These are phyloP conservation scores for Aureobasidium sp. DNA, from an alignment of 2,329 filamentous ascomycete genomes.

Conservation along the genomic window DNA sequence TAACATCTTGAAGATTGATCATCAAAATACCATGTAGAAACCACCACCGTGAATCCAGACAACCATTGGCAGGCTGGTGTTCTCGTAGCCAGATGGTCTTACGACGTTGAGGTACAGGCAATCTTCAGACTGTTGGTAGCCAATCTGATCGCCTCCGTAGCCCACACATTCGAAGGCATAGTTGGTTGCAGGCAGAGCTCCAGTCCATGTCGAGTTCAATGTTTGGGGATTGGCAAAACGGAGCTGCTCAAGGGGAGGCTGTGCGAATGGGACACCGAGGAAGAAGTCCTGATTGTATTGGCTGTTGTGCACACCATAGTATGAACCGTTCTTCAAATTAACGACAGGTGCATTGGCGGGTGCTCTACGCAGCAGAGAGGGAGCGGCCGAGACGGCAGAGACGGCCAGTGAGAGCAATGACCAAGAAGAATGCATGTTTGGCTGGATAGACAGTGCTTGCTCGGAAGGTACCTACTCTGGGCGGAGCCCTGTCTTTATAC, in stretches of 20 bases:
- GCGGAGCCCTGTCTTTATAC: not conserved
- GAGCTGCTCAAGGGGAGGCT: constrained; percentile 22
- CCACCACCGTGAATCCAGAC: constrained; percentile 51
- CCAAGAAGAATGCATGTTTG: constrained; percentile 11
- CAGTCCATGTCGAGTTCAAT: constrained; percentile 28
- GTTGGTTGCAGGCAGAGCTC: constrained; percentile 29
- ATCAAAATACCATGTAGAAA: not conserved
- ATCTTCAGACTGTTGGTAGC: constrained; percentile 40
- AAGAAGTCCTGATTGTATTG: constrained; percentile 37
- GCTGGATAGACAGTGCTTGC: not conserved
- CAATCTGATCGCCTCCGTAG: constrained; percentile 24
- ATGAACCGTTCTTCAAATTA: constrained; percentile 38
- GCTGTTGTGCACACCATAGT: constrained; percentile 33
- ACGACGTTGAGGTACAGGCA: constrained; percentile 56
- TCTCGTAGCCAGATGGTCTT: constrained; percentile 43
- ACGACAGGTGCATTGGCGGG: constrained; percentile 26
- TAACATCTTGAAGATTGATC: not conserved
- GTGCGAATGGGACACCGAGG: constrained; percentile 30
- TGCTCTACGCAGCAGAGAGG: not conserved
- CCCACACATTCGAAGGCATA: constrained; percentile 34
- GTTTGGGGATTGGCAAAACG: constrained; percentile 21
- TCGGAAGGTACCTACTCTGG: not conserved
- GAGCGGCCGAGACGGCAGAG: constrained; percentile 10
- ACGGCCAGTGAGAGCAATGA: constrained; percentile 5
- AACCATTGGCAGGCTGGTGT: constrained; percentile 46